Evolutionary conservation across 2,329 filamentous ascomycete genomes (phyloP).

Genomic region (Allantophomopsis lycopodina): DNA sequence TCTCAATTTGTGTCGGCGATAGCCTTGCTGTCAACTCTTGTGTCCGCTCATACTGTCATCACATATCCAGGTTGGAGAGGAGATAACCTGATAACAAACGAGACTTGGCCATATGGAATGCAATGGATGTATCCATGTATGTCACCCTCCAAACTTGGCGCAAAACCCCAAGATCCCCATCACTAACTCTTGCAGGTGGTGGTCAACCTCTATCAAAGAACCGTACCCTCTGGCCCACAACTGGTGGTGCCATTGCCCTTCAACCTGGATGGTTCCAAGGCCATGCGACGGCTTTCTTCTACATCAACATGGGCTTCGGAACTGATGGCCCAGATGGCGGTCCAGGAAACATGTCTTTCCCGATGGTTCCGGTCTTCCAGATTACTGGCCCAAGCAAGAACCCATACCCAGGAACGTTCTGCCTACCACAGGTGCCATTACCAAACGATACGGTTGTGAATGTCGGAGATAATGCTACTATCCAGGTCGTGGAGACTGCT

Average conservation of each 20-base stretch:
- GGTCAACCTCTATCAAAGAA: constrained; percentile 67
- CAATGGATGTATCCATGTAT: constrained; percentile 24
- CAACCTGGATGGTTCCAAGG: constrained; percentile 96
- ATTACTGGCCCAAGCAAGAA: constrained; percentile 69
- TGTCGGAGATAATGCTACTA: constrained; percentile 78
- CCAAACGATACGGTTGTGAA: constrained; percentile 59
- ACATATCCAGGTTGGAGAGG: constrained; percentile 25
- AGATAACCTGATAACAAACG: constrained; percentile 22
- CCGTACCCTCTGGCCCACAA: constrained; percentile 82
- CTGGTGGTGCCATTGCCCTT: constrained; percentile 74
- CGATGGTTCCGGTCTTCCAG: constrained; percentile 70
- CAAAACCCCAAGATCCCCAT: constrained; percentile 2
- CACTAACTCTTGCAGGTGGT: constrained; percentile 45
- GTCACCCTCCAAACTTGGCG: constrained; percentile 6
- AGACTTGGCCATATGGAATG: constrained; percentile 21
- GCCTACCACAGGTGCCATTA: constrained; percentile 77
- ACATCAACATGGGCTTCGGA: constrained; percentile 83
- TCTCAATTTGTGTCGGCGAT: constrained; percentile 9
- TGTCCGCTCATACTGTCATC: constrained; percentile 25
- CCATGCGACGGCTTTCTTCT: constrained; percentile 69
- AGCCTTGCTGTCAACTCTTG: constrained; percentile 21
- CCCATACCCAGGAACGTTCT: constrained; percentile 80
- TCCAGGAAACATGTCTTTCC: constrained; percentile 76
- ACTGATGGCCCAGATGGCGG: constrained; percentile 47
- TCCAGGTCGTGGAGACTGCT: constrained; percentile 75